Percentiles rank a stretch among this genome's conserved stretches.
Evolutionary conservation across 257 asterid genomes (phyloP).

Genomic region (Fraxinus anomala): DNA sequence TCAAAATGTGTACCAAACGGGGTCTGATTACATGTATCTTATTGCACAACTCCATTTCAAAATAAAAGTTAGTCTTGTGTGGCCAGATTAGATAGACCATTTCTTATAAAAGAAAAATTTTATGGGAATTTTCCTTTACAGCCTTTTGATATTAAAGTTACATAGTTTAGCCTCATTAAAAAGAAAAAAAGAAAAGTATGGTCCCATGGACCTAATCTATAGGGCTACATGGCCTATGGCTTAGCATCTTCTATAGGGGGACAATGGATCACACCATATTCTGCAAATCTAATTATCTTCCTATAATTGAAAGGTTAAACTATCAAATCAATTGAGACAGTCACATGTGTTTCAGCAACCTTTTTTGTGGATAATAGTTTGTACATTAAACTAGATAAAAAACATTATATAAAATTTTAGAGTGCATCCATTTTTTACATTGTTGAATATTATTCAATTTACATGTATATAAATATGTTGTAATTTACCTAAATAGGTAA

Average conservation of each 20-base stretch:
- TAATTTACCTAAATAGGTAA: too few species aligned
- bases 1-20: too few species aligned
- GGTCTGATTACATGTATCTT: too few species aligned
- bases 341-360: background rate
- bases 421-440: background rate
- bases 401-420: too few species aligned
- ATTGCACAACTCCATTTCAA: too few species aligned
- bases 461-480: too few species aligned
- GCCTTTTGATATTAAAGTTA: background rate
- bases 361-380: background rate
- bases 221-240: background rate
- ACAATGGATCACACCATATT: background rate
- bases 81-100: too few species aligned
- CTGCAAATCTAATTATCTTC: background rate
- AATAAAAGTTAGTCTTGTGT: too few species aligned
- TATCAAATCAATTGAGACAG: background rate
- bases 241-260: background rate
- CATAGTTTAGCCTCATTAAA: too few species aligned
- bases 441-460: too few species aligned
- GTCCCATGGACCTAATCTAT: background rate
- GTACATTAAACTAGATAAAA: too few species aligned
- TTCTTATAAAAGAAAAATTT: too few species aligned
- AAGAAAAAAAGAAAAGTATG: background rate
- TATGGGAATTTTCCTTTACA: background rate
- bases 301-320: background rate